phyloP scores from a whole-genome alignment of 2,329 filamentous ascomycete species.

The Trichophyton benhamiae region DNA sequence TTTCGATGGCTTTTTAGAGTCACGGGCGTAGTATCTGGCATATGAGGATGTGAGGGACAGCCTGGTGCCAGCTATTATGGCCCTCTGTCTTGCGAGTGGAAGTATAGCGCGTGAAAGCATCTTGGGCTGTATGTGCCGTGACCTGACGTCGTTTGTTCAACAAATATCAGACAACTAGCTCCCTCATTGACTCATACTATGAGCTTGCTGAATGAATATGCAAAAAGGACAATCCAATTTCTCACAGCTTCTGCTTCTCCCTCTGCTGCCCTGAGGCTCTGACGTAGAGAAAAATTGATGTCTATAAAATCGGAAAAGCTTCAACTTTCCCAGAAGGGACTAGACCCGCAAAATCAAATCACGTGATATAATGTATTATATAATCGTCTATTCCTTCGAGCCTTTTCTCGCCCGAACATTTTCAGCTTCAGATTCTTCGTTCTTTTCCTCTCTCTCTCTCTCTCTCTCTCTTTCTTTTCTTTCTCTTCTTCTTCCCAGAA shows the following conservation, averaged over 20 bases:
- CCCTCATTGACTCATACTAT: neutral
- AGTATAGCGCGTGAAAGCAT: conserved; percentile 37
- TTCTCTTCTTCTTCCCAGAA: conserved; percentile 34
- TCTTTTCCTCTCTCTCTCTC: conserved; percentile 13
- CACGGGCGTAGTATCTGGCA: conserved; percentile 30
- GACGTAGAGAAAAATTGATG: neutral
- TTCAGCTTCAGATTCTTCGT: neutral
- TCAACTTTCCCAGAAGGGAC: neutral
- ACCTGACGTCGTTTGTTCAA: neutral
- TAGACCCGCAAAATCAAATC: neutral
- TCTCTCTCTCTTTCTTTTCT: conserved; percentile 15
- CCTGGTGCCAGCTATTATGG: conserved; percentile 26
- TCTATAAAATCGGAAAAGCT: neutral
- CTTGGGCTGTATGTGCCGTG: conserved; percentile 8
- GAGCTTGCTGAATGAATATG: neutral
- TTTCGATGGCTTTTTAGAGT: conserved; percentile 24
- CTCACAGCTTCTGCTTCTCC: neutral
- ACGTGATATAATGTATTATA: neutral
- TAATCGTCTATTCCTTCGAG: neutral
- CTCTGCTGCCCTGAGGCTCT: neutral
- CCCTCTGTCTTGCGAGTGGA: conserved; percentile 34
- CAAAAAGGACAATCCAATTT: neutral
- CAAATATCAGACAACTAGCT: neutral
- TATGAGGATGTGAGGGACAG: conserved; percentile 24
- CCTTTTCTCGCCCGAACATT: neutral